phyloP scores from a whole-genome alignment of 352 stramenopile species.

The Pythium biforme region DNA sequence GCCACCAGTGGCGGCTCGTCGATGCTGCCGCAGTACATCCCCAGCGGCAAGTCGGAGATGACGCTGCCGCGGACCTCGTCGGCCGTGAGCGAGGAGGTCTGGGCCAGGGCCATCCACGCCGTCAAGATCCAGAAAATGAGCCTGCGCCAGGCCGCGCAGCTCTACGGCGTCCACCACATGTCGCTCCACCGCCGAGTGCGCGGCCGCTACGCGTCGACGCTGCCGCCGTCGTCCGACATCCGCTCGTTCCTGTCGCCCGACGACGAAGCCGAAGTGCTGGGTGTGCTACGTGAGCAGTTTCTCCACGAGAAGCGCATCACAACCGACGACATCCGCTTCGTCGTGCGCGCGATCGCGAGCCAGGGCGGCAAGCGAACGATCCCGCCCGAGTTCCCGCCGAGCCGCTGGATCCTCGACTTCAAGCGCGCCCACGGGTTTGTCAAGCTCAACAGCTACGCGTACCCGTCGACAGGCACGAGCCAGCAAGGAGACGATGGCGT shows the following conservation, averaged over 20 bases:
- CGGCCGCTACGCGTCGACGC: constrained; percentile 23
- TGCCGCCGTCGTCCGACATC: constrained; percentile 18
- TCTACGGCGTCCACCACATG: constrained; percentile 65
- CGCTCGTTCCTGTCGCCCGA: constrained; percentile 40
- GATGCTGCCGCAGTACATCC: background rate
- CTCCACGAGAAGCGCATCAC: constrained; percentile 39
- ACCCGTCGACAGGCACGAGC: background rate
- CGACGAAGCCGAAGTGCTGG: constrained; percentile 50
- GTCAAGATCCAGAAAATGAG: constrained; percentile 66
- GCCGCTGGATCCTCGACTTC: constrained; percentile 51
- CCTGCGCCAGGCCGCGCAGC: constrained; percentile 51
- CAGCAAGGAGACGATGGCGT: background rate
- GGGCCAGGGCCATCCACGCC: constrained; percentile 63
- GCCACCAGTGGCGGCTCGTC: background rate
- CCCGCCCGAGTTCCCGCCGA: constrained; percentile 43
- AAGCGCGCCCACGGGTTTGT: constrained; percentile 45
- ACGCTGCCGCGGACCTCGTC: constrained; percentile 23
- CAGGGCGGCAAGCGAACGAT: constrained; percentile 41
- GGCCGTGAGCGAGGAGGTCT: constrained; percentile 47
- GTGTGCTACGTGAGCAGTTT: constrained; percentile 53
- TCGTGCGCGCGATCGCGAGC: constrained; percentile 56
- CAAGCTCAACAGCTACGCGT: constrained; percentile 13
- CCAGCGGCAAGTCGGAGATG: constrained; percentile 22
- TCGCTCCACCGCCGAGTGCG: constrained; percentile 64
- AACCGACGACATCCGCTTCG: constrained; percentile 52